Evolutionary conservation across 1,139 yeast genomes (phyloP), one percentile per base, ranked within the genome.

Genomic region (Suhomyces taliae): DNA sequence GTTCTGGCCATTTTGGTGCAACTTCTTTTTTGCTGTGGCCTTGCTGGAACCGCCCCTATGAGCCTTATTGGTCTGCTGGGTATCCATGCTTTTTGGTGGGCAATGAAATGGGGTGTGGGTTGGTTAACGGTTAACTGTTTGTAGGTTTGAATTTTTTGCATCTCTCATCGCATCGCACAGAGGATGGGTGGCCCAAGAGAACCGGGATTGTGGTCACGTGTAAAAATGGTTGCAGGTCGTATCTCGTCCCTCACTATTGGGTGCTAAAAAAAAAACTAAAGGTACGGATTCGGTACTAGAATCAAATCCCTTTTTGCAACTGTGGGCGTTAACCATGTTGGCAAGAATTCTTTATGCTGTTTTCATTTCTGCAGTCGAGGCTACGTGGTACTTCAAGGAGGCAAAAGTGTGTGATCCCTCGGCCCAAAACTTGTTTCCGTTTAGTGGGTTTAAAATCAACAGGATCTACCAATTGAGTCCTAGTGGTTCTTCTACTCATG

Each of bases 1-100:
- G 74, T 91, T 91, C 57, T 83, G 87, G 24, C 98, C 98, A 67
- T 90, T 90, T 46, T 88, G 84, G 64, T 90, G 97, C 52, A 90
- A 76, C 72, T 89, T 89, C 77, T 87, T 85, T 75, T 90, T 90
- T 46, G 90, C 89, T 2, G 90, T 77, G 43, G 77, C 79, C 64
- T 75, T 78, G 47, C 72, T 78, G 49, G 83, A 70, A 38, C 62
- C 67, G 50, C 78, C 78, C 44, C 88, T 70, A 60, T 82, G 87
- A 53, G 82, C 72, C 65, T 81, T 82, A 60, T 82, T 82, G 46
- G 78, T 63, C 67, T 82, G 86, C 52, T 81, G 73, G 7, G 58
- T 47, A 27, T 54, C 59, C 59, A 56, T 56, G 12, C 24, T 19
- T 19, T 19, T 35, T 41, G 39, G 29, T 36, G 27, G 31, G 24